A percentile compares a stretch with the other conserved stretches of the same genome.
These are phyloP conservation scores for Dendrocalamus latiflorus DNA, from an alignment of 202 grass and related monocot genomes.

Conservation along the genomic window DNA sequence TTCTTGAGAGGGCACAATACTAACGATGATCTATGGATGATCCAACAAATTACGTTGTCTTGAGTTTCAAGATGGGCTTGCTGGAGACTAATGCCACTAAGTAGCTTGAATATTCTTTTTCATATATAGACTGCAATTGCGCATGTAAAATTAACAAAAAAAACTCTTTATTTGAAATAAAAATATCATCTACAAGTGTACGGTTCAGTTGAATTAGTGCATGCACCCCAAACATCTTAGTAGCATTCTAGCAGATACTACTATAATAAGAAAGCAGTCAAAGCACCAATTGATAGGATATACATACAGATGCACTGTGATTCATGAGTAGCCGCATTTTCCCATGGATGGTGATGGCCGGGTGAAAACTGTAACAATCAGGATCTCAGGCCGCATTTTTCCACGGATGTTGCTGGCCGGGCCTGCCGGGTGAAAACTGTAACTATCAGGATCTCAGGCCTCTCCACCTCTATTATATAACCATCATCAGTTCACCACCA, in stretches of 20 bases:
- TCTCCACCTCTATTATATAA: constrained; percentile 26
- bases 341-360: not conserved
- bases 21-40: not conserved
- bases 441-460: not conserved
- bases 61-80: not conserved
- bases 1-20: not conserved
- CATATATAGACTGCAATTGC: not conserved
- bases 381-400: not conserved
- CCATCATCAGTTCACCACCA: constrained; percentile 11
- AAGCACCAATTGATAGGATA: not conserved
- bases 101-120: not conserved
- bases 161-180: not conserved
- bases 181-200: not conserved
- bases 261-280: not conserved
- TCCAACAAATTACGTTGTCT: not conserved
- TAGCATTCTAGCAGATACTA: not conserved
- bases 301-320: not conserved
- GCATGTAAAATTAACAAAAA: not conserved
- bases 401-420: not conserved
- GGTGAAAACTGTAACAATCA: constrained; percentile 26
- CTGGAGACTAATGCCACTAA: not conserved
- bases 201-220: not conserved
- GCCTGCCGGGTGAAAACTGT: constrained; percentile 8
- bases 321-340: not conserved
- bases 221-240: not conserved